A percentile compares a stretch with the other conserved stretches of the same genome.
Evolutionary conservation across 257 asterid species (phyloP).

Genomic region (Primulina eburnea): DNA sequence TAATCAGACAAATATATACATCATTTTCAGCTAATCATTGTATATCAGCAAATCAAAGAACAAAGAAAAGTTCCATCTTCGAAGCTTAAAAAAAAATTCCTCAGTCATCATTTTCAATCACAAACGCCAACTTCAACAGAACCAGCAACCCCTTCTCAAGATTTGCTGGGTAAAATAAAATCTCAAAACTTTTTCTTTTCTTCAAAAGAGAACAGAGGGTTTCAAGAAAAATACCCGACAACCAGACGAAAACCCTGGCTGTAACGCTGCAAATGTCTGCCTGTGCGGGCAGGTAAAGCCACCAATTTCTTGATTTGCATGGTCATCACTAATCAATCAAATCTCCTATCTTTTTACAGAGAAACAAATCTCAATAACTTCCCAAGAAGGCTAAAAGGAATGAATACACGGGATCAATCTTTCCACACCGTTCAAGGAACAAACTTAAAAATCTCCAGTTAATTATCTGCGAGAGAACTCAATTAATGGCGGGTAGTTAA

Average conservation of each 20-base stretch:
- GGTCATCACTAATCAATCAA: slow-evolving; percentile 21
- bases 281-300: slow-evolving; percentile 54
- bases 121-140: not conserved
- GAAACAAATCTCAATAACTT: slow-evolving; percentile 1
- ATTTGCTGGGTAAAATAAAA: not conserved
- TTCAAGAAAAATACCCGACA: slow-evolving; percentile 61
- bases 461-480: not conserved
- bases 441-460: slow-evolving; percentile 27
- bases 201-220: not conserved
- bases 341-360: slow-evolving; percentile 4
- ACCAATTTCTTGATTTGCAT: slow-evolving; percentile 59
- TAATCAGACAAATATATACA: slow-evolving; percentile 12
- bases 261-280: slow-evolving; percentile 71
- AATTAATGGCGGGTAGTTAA: slow-evolving; percentile 23
- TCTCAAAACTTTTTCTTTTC: not conserved
- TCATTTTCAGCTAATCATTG: not conserved
- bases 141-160: not conserved
- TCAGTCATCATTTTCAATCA: not conserved
- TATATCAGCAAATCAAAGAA: not conserved
- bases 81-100: not conserved
- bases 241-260: slow-evolving; percentile 69
- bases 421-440: slow-evolving; percentile 21
- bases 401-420: not conserved
- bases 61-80: not conserved
- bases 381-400: slow-evolving; percentile 17